phyloP scores from a whole-genome alignment of 768 basidiomycete species.

The Boletus rubroflammeus region DNA sequence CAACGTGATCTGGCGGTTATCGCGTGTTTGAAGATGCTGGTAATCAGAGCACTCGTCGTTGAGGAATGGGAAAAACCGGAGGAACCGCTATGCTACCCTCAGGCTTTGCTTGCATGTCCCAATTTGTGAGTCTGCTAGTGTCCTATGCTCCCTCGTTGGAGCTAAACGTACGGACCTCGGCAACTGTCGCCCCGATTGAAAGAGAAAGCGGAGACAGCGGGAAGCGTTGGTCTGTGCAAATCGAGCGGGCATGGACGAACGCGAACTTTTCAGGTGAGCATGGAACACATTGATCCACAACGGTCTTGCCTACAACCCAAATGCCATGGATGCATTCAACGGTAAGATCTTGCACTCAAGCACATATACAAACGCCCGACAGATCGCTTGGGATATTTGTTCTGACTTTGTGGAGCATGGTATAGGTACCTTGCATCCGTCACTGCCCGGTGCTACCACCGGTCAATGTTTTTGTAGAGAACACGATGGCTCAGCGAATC shows the following conservation, averaged over 20 bases:
- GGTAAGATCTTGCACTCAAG: conserved; percentile 58
- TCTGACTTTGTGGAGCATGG: conserved; percentile 39
- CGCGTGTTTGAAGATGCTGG: not conserved
- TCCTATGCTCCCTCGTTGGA: not conserved
- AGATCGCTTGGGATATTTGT: conserved; percentile 50
- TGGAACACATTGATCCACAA: not conserved
- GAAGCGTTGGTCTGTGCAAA: not conserved
- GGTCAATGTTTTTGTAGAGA: too few species aligned
- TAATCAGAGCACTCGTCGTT: not conserved
- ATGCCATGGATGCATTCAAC: conserved; percentile 55
- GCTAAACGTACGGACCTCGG: not conserved
- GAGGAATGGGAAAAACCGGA: not conserved
- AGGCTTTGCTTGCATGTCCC: not conserved
- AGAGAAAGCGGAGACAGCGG: not conserved
- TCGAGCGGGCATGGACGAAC: not conserved
- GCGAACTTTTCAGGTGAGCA: conserved; percentile 24
- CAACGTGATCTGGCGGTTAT: not conserved
- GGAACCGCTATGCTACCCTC: not conserved
- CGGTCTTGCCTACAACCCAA: not conserved
- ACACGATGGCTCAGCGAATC: conserved; percentile 36
- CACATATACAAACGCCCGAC: conserved; percentile 43
- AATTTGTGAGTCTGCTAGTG: not conserved
- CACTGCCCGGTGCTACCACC: too few species aligned
- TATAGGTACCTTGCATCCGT: conserved; percentile 32
- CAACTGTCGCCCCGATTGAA: not conserved